Evolutionary conservation across 306 rosid genomes (phyloP).

Genomic region (Gastrolobium bilobum): DNA sequence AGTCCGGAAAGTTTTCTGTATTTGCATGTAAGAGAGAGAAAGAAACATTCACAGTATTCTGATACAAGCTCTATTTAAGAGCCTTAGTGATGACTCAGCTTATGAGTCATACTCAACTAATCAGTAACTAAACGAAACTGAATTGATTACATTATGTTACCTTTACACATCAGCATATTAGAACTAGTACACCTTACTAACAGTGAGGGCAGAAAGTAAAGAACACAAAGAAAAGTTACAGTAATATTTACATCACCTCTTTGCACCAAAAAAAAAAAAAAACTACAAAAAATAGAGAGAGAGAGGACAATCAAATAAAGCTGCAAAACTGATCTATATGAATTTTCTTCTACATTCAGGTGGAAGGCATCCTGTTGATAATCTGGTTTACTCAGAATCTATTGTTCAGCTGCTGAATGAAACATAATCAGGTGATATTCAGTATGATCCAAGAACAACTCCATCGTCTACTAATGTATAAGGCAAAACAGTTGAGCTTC

Average conservation of each 20-base stretch:
- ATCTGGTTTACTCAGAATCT: slow-evolving; percentile 15
- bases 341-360: slow-evolving; percentile 17
- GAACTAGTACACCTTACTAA: too few relatives aligned
- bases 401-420: slow-evolving; percentile 29
- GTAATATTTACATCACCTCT: slow-evolving; percentile 39
- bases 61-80: too few relatives aligned
- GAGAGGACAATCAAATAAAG: slow-evolving; percentile 4
- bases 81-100: too few relatives aligned
- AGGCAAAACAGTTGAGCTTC: slow-evolving; percentile 36
- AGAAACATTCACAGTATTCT: too few relatives aligned
- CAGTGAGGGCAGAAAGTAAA: too few relatives aligned
- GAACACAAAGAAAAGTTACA: too few relatives aligned
- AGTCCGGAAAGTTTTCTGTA: too few relatives aligned
- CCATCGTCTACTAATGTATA: slow-evolving; percentile 40
- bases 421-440: slow-evolving; percentile 20
- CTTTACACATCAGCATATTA: too few relatives aligned
- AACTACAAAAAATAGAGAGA: background rate
- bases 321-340: slow-evolving; percentile 47
- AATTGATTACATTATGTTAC: too few relatives aligned
- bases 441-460: slow-evolving; percentile 32
- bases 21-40: too few relatives aligned
- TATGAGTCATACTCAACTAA: too few relatives aligned
- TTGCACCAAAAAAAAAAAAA: background rate
- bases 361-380: slow-evolving; percentile 26
- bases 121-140: too few relatives aligned